Conservation (phyloP, 805 yeast species). For the Candida alai region DNA sequence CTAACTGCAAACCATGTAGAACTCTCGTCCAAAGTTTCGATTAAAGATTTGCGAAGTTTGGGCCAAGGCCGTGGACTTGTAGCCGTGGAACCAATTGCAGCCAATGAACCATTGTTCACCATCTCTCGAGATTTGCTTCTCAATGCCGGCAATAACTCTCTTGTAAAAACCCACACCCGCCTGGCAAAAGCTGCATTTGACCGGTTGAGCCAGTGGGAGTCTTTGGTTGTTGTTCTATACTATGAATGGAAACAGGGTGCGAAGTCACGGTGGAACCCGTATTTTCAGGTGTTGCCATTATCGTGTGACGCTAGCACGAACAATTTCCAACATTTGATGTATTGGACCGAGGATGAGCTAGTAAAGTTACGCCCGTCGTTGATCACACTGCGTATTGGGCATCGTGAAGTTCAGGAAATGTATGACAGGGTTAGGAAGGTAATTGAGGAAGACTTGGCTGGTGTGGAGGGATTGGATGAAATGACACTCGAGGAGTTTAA, state of each 20-base stretch:
- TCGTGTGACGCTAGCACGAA: slow-evolving; percentile 22
- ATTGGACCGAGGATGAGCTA: slow-evolving; percentile 69
- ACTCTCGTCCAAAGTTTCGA: slow-evolving; percentile 52
- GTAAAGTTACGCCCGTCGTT: slow-evolving; percentile 61
- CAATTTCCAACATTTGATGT: slow-evolving; percentile 65
- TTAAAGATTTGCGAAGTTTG: slow-evolving; percentile 55
- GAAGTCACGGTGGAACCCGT: slow-evolving; percentile 61
- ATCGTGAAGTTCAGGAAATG: slow-evolving; percentile 58
- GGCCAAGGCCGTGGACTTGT: slow-evolving; percentile 77
- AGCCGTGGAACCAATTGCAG: slow-evolving; percentile 56
- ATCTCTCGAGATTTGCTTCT: slow-evolving; percentile 60
- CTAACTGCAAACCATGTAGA: slow-evolving; percentile 29
- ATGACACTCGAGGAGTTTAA: slow-evolving; percentile 57
- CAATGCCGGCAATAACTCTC: slow-evolving; percentile 54
- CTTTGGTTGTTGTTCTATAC: slow-evolving; percentile 62
- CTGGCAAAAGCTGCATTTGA: slow-evolving; percentile 21
- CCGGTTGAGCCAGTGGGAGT: slow-evolving; percentile 68
- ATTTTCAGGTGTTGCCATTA: slow-evolving; percentile 68
- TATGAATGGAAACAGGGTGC: slow-evolving; percentile 50
- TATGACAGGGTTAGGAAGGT: slow-evolving; percentile 42
- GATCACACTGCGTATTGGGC: slow-evolving; percentile 68
- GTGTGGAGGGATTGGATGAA: slow-evolving; percentile 23
- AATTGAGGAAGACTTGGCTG: slow-evolving; percentile 22
- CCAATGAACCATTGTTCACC: slow-evolving; percentile 63
- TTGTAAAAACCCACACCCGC: slow-evolving; percentile 31